Percentiles rank a stretch among this genome's conserved stretches.
Evolutionary conservation across 192 early-diverging fungal genomes (phyloP).

Genomic region (Linderina pennispora): DNA sequence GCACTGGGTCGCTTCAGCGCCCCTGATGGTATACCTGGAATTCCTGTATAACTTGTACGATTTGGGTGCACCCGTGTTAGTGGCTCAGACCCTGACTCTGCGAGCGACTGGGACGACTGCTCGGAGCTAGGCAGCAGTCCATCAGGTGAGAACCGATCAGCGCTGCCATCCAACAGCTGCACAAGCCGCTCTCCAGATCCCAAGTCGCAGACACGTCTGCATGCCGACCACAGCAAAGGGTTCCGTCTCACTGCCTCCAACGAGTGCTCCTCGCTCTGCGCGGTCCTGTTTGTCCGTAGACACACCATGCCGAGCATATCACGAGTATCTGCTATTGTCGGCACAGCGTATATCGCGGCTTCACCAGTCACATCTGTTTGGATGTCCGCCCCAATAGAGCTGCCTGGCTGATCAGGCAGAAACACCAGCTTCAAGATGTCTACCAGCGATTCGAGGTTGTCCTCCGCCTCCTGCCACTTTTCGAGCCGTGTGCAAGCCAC

Average conservation of each 20-base stretch:
- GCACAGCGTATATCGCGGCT: conserved; percentile 13
- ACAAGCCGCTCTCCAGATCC: no score
- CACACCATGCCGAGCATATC: conserved; percentile 41
- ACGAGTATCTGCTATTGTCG: conserved; percentile 25
- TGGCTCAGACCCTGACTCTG: no score
- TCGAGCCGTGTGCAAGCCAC: conserved; percentile 40
- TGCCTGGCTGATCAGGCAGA: conserved; percentile 17
- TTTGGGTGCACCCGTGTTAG: no score
- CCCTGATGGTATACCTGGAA: no score
- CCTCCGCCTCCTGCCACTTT: conserved; percentile 49
- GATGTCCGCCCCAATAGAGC: conserved; percentile 9
- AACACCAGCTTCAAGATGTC: conserved; percentile 9
- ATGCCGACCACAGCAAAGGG: conserved; percentile 43
- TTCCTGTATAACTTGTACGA: no score
- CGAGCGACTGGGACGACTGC: no score
- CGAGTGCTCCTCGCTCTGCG: conserved; percentile 32
- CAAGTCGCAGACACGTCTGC: conserved; percentile 36
- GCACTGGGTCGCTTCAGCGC: no score
- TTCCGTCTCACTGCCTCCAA: conserved; percentile 31
- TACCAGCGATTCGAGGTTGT: conserved; percentile 20
- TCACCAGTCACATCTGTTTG: not conserved
- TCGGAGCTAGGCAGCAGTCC: no score
- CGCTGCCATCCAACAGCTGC: no score
- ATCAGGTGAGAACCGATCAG: no score
- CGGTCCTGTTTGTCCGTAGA: conserved; percentile 29